phyloP scores from a whole-genome alignment of 2,329 filamentous ascomycete species.

The Plenodomus lindquistii region DNA sequence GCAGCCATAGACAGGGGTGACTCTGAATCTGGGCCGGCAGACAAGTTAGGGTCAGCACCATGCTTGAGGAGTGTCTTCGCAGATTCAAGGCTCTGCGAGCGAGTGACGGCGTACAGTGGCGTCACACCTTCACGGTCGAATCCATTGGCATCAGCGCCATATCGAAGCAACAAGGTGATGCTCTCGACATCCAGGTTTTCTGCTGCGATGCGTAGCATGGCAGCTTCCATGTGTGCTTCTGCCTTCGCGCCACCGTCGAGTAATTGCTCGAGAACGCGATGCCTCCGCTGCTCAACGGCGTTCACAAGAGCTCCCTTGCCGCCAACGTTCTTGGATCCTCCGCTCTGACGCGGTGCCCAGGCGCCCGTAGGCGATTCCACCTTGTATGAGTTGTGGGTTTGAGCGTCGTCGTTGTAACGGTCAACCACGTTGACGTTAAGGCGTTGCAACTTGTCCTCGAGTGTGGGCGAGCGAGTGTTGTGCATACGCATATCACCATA shows the following conservation, averaged over 20 bases:
- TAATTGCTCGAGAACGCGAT: slow-evolving; percentile 55
- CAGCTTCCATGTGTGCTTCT: slow-evolving; percentile 34
- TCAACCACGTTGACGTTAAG: slow-evolving; percentile 30
- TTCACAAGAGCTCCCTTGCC: slow-evolving; percentile 51
- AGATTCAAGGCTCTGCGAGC: slow-evolving; percentile 45
- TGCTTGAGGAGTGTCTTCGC: slow-evolving; percentile 47
- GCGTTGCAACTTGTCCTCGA: slow-evolving; percentile 31
- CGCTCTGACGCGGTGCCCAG: slow-evolving; percentile 26
- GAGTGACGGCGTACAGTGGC: slow-evolving; percentile 33
- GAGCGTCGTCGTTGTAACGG: slow-evolving; percentile 26
- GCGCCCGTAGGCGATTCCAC: slow-evolving; percentile 19
- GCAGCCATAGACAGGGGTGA: slow-evolving; percentile 59
- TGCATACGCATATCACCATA: slow-evolving; percentile 29
- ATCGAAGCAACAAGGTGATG: slow-evolving; percentile 30
- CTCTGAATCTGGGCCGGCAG: slow-evolving; percentile 53
- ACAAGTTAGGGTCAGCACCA: slow-evolving; percentile 27
- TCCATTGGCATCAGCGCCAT: slow-evolving; percentile 37
- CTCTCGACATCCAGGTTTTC: slow-evolving; percentile 38
- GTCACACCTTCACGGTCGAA: slow-evolving; percentile 35
- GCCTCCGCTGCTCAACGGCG: slow-evolving; percentile 65
- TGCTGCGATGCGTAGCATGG: slow-evolving; percentile 35
- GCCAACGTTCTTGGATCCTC: slow-evolving; percentile 32
- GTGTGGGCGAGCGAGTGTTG: slow-evolving; percentile 24
- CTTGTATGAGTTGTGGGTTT: slow-evolving; percentile 16
- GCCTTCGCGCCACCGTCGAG: slow-evolving; percentile 37